These are phyloP conservation scores for Ustilago trichophora DNA, from an alignment of 1,284 basidiomycete species.

Conservation along the genomic window DNA sequence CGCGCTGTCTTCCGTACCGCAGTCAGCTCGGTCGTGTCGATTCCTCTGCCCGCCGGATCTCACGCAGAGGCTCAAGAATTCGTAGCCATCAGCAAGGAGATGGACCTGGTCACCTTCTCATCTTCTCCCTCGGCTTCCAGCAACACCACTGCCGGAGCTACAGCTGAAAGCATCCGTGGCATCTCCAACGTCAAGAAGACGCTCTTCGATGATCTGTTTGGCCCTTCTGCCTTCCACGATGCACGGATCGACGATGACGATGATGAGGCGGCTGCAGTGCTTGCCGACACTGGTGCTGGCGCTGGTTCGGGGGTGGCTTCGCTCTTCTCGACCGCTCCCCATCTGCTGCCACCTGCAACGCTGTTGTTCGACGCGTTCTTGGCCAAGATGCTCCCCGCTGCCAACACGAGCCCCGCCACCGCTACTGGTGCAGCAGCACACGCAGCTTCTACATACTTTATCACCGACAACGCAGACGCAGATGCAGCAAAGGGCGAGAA, in stretches of 20 bases:
- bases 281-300: neutral
- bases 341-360: constrained; percentile 81
- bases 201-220: constrained; percentile 86
- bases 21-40: constrained; percentile 16
- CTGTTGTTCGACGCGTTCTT: constrained; percentile 79
- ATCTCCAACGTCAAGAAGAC: constrained; percentile 76
- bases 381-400: constrained; percentile 72
- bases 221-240: constrained; percentile 71
- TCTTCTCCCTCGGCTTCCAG: constrained; percentile 39
- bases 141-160: constrained; percentile 6
- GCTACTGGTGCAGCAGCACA: neutral
- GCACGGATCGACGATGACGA: constrained; percentile 23
- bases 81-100: constrained; percentile 42
- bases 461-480: constrained; percentile 4
- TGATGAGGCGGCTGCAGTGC: neutral
- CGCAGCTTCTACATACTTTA: neutral
- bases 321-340: constrained; percentile 78
- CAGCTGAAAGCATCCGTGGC: constrained; percentile 70
- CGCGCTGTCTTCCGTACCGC: constrained; percentile 17
- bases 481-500: neutral
- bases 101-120: constrained; percentile 48
- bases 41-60: constrained; percentile 17
- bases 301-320: constrained; percentile 62
- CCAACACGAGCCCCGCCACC: neutral
- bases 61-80: constrained; percentile 20